Conservation (phyloP, 306 rosid genomes). For the Sindora glabra region DNA sequence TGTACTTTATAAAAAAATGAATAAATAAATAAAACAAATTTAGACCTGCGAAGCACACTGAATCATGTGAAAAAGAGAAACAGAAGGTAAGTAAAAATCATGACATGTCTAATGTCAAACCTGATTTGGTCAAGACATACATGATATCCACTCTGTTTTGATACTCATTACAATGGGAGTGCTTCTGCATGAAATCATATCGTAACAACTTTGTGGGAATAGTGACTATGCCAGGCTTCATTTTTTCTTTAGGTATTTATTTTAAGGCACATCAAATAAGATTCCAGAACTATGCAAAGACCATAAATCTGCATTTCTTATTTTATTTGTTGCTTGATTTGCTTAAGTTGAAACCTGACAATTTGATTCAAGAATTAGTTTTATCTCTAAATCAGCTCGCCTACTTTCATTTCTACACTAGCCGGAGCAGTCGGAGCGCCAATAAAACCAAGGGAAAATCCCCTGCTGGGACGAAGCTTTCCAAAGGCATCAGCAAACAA, state of each 20-base stretch:
- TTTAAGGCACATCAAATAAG: not conserved
- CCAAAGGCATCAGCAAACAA: too few species aligned
- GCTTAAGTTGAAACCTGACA: not conserved
- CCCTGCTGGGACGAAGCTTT: too few species aligned
- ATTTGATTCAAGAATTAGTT: not conserved
- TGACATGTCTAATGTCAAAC: constrained; percentile 6
- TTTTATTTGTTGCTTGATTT: not conserved
- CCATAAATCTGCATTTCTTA: not conserved
- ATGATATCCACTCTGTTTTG: not conserved
- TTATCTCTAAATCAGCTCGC: not conserved
- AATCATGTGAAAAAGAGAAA: too few species aligned
- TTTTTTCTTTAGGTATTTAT: constrained; percentile 20
- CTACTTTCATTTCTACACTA: too few species aligned
- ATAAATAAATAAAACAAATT: too few species aligned
- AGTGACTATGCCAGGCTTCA: constrained; percentile 19
- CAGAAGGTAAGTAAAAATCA: not conserved
- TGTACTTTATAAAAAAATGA: too few species aligned
- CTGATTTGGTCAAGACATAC: constrained; percentile 10
- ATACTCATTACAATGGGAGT: not conserved
- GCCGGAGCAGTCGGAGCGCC: too few species aligned
- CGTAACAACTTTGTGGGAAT: constrained; percentile 35
- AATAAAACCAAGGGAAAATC: too few species aligned
- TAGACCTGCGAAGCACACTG: too few species aligned
- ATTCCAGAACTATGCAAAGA: not conserved
- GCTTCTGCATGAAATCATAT: constrained; percentile 7